phyloP scores from a whole-genome alignment of 1,284 basidiomycete genomes.

The Lignosus rhinocerotis region DNA sequence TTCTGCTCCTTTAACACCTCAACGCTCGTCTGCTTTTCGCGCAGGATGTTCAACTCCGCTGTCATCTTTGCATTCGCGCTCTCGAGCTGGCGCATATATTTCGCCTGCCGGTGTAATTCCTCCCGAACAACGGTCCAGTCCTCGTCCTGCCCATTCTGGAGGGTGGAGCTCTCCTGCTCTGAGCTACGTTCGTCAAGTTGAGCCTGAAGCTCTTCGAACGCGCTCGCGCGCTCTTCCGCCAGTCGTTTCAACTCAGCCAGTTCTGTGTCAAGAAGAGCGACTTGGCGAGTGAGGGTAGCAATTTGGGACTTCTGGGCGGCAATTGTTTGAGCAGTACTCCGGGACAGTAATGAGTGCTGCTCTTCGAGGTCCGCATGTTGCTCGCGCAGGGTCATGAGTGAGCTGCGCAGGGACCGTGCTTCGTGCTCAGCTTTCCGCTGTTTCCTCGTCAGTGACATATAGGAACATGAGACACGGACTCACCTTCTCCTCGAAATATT shows the following conservation, averaged over 20 bases:
- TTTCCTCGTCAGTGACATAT: constrained; percentile 1
- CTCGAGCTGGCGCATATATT: constrained; percentile 64
- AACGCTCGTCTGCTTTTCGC: constrained; percentile 56
- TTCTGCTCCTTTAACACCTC: constrained; percentile 79
- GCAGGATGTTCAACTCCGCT: constrained; percentile 53
- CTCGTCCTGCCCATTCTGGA: constrained; percentile 41
- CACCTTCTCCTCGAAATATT: constrained; percentile 56
- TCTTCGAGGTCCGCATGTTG: constrained; percentile 59
- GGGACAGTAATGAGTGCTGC: constrained; percentile 45
- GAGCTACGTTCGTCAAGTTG: constrained; percentile 46
- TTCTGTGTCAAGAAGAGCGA: constrained; percentile 46
- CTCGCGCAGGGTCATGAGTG: constrained; percentile 50
- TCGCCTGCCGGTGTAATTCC: constrained; percentile 63
- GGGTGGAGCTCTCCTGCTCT: constrained; percentile 29
- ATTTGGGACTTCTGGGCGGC: constrained; percentile 50
- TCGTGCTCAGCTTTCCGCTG: constrained; percentile 43
- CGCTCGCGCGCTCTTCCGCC: constrained; percentile 43
- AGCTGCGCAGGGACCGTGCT: constrained; percentile 46
- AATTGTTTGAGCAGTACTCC: constrained; percentile 46
- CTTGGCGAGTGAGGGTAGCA: constrained; percentile 45
- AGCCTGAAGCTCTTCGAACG: constrained; percentile 45
- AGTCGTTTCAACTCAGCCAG: constrained; percentile 40
- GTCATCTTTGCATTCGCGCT: constrained; percentile 58
- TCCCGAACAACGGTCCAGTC: constrained; percentile 57
- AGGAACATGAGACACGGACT: constrained; percentile 20